Base-by-base conservation (phyloP, 2,329 filamentous ascomycete genomes). In the Trichoderma endophyticum region DNA sequence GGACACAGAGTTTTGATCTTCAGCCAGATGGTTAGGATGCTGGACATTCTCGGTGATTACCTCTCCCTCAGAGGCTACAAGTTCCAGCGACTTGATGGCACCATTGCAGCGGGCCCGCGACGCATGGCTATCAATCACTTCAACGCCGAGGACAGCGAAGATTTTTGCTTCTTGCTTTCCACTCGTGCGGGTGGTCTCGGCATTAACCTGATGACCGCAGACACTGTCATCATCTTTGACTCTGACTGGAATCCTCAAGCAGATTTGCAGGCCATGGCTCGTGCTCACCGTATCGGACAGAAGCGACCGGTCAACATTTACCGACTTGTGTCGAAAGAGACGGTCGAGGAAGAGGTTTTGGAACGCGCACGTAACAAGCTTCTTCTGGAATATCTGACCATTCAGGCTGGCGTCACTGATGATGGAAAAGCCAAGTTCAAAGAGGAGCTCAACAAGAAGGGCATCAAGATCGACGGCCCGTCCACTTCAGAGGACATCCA, bases 181-280 rank as follows among this genome's bases (percentile, higher is more conserved):
- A 99, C 96, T 1, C 90, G 96, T 78, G 96, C 96, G 69, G 96
- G 96, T 85, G 96, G 96, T 81, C 87, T 99, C n/a, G 96, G 96
- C 74, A 99, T 99, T 85, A 99, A 99, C 78, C 83, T 99, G 69
- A 99, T 98, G 94, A 98, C 96, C 28, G 96, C 96, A 8, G 97
- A 99, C 78, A 99, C 96, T 0, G 96, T 99, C 75, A 91, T 99
- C 77, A 92, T 99, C 59, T 99, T 98, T 77, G 97, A 99, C 81
- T 98, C 96, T 0, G 95, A 98, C 78, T 99, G 97, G 96, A 99
- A 99, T 76, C 97, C 96, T 21, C 96, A 99, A 81, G 96, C 96
- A 7, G 97, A 99, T 85, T 84, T 99, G 76, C 96, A 99, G 81
- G 96, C 96, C 54, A 99, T 99, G 96, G 96, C 96, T 72, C 92